A percentile compares a stretch with the other conserved stretches of the same genome.
Conservation (phyloP, 306 rosid genomes). For the Chamaecrista fasciculata region DNA sequence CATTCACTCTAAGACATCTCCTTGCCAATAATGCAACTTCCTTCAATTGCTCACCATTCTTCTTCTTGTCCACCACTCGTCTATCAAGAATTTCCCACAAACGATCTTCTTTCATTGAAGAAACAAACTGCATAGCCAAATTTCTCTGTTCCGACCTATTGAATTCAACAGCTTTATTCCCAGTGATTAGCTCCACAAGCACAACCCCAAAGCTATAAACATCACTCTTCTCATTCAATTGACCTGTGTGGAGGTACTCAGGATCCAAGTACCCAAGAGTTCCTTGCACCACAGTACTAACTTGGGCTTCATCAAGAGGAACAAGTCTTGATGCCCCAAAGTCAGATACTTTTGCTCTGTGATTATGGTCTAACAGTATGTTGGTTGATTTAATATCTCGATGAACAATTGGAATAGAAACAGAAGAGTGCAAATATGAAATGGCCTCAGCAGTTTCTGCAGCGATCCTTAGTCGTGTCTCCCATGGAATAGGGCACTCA, state of each 20-base stretch:
- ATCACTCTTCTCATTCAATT: neutral
- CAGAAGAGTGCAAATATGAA: conserved; percentile 30
- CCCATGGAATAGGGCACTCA: neutral
- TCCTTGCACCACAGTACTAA: conserved; percentile 49
- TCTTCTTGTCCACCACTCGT: too few species aligned
- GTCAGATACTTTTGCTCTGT: neutral
- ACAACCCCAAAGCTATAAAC: too few species aligned
- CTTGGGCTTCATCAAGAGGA: conserved; percentile 38
- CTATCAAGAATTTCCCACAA: too few species aligned
- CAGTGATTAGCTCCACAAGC: too few species aligned
- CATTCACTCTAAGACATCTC: too few species aligned
- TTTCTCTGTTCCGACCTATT: too few species aligned
- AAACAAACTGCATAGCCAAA: too few species aligned
- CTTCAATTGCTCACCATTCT: too few species aligned
- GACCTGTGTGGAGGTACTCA: conserved; percentile 35
- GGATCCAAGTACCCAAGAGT: conserved; percentile 48
- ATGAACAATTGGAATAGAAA: conserved; percentile 34
- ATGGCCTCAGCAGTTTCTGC: conserved; percentile 30
- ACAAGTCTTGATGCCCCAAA: conserved; percentile 45
- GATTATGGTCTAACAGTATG: conserved; percentile 28
- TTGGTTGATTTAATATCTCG: conserved; percentile 36
- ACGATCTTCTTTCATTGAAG: too few species aligned
- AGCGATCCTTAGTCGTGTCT: conserved; percentile 27
- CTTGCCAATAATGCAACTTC: too few species aligned
- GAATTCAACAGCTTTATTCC: too few species aligned